phyloP scores from a whole-genome alignment of 257 asterid genomes.

The Jacaranda mimosifolia region DNA sequence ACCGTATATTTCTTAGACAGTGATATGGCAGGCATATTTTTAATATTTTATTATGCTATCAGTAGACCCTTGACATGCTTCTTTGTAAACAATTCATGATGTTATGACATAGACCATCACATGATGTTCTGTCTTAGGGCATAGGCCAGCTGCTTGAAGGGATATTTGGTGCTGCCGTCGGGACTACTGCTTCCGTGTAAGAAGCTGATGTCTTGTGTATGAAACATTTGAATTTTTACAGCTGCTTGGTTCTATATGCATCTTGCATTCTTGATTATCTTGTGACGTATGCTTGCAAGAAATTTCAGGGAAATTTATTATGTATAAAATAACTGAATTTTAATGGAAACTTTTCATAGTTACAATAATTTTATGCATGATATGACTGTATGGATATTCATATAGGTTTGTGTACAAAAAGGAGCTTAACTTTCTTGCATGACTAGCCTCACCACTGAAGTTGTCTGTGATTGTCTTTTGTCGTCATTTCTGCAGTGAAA shows the following conservation, averaged over 20 bases:
- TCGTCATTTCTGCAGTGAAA: constrained; percentile 68
- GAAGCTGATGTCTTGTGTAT: constrained; percentile 32
- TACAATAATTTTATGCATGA: not conserved
- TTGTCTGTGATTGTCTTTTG: not conserved
- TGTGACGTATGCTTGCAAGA: constrained; percentile 16
- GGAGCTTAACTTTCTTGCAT: constrained; percentile 2
- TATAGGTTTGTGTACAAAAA: not conserved
- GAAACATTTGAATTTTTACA: constrained; percentile 16
- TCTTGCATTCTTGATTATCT: constrained; percentile 19
- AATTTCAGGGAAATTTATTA: not conserved
- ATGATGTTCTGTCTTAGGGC: constrained; percentile 62
- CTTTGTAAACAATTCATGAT: constrained; percentile 1
- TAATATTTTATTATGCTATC: not conserved
- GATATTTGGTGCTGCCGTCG: constrained; percentile 83
- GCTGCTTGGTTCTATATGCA: not conserved
- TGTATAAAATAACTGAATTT: not conserved
- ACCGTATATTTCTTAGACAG: not conserved
- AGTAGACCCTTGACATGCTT: not conserved
- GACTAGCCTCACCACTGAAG: constrained; percentile 11
- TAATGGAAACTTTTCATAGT: not conserved
- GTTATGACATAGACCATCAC: constrained; percentile 12
- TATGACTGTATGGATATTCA: not conserved
- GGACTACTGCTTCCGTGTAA: constrained; percentile 89
- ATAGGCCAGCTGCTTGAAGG: constrained; percentile 93
- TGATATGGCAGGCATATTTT: not conserved